Percentiles rank a stretch among this genome's conserved stretches.
phyloP scores from a whole-genome alignment of 176 grass and related monocot genomes.

The Phoenix roebelenii region DNA sequence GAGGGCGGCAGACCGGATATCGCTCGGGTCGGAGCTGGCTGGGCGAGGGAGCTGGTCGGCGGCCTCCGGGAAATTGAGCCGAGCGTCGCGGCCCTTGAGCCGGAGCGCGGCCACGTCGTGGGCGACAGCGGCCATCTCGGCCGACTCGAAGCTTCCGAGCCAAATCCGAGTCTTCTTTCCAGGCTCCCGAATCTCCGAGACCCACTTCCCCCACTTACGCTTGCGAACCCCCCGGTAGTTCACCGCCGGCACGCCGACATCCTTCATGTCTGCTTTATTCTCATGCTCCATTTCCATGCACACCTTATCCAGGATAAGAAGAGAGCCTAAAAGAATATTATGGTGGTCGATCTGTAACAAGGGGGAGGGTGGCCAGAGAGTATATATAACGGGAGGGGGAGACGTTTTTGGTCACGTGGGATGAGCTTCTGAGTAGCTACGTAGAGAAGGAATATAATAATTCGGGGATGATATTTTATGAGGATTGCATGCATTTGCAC shows the following conservation, averaged over 20 bases:
- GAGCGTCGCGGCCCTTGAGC: slow-evolving; percentile 37
- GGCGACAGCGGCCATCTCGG: slow-evolving; percentile 56
- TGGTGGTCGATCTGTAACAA: too few relatives aligned
- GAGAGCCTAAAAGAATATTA: too few relatives aligned
- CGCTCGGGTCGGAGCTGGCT: slow-evolving; percentile 25
- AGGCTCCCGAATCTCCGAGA: slow-evolving; percentile 59
- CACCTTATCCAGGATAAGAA: too few relatives aligned
- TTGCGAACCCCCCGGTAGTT: slow-evolving; percentile 53
- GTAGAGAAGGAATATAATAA: neutral
- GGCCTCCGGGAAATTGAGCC: slow-evolving; percentile 62
- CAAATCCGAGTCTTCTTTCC: slow-evolving; percentile 50
- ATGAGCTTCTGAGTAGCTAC: neutral
- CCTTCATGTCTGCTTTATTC: slow-evolving; percentile 7
- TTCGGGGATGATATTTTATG: neutral
- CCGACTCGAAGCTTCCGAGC: slow-evolving; percentile 64
- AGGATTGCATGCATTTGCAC: slow-evolving; percentile 16
- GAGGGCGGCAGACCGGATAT: slow-evolving; percentile 46
- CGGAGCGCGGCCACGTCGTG: slow-evolving; percentile 54
- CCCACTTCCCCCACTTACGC: slow-evolving; percentile 70
- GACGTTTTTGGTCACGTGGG: neutral
- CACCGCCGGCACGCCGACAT: neutral
- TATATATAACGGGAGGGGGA: neutral
- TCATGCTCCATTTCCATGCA: too few relatives aligned
- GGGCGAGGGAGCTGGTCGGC: slow-evolving; percentile 42
- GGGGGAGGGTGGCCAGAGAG: neutral